Evolutionary conservation across 1,284 basidiomycete species (phyloP).

Genomic region (Phlebopus sp.): DNA sequence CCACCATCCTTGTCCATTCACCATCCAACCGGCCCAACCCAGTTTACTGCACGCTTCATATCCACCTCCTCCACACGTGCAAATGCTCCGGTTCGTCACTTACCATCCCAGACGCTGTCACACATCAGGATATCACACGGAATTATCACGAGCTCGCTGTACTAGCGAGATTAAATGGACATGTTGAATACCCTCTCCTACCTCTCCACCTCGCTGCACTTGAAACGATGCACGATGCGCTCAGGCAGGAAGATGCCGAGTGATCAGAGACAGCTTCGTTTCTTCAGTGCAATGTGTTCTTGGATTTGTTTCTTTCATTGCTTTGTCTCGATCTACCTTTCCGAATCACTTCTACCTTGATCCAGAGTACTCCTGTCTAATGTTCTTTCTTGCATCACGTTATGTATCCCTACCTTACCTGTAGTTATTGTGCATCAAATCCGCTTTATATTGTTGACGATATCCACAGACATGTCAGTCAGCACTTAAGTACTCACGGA

Average conservation of each 20-base stretch:
- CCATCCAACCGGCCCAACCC: constrained; percentile 28
- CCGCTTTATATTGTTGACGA: too few species aligned
- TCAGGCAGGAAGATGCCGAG: constrained; percentile 29
- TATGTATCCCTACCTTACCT: constrained; percentile 10
- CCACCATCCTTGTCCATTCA: constrained; percentile 55
- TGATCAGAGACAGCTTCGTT: constrained; percentile 9
- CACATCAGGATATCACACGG: constrained; percentile 56
- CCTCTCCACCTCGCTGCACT: constrained; percentile 70
- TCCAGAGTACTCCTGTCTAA: background rate
- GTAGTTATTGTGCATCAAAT: constrained; percentile 8
- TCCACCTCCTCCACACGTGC: constrained; percentile 56
- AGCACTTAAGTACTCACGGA: too few species aligned
- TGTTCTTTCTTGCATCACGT: constrained; percentile 1
- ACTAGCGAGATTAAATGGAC: constrained; percentile 51
- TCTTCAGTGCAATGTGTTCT: background rate
- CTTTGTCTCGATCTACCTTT: background rate
- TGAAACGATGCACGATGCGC: constrained; percentile 50
- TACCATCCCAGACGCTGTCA: constrained; percentile 35
- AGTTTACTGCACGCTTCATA: constrained; percentile 46
- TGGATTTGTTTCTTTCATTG: background rate
- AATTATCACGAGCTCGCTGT: constrained; percentile 68
- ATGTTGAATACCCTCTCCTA: constrained; percentile 46
- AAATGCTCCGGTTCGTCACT: constrained; percentile 41
- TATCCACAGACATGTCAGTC: too few species aligned
- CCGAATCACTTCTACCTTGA: background rate